Evolutionary conservation across 2,329 filamentous ascomycete species (phyloP), one percentile per base, ranked within the genome.

Genomic region (Plenodomus lindquistii): DNA sequence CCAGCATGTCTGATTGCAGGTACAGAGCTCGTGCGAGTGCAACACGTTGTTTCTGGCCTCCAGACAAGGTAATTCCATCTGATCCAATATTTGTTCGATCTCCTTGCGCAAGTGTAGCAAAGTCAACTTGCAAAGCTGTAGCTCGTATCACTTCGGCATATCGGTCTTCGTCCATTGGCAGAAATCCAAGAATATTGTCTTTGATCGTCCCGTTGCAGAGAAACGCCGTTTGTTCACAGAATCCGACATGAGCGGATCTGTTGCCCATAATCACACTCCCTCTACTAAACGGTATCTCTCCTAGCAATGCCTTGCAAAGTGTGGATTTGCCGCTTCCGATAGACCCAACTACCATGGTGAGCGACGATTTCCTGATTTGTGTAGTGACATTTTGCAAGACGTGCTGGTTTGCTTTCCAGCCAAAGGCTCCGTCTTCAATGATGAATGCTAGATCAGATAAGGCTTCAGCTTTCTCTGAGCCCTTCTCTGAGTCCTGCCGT

Each of bases 1-100:
- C 63, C 16, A 80, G 60, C 16, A 77, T 55, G 18, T 71, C 63
- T 20, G 67, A 65, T 21, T 72, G 67, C 5, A 76, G 66, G 58
- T 81, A 81, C 7, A 80, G 62, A 18, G 79, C 78, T 44, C 79
- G 70, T 18, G 79, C 79, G 6, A 80, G 69, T n/a, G 76, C 20
- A 42, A 80, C 71, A 16, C 78, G 70, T 50, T 79, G 76, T 43
- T 74, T 75, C 52, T 81, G 79, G 3, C 79, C 79, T 13, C 77
- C 77, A 54, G 76, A 79, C 4, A 81, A 67, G 3, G 71, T 69
- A 41, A 77, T 66, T 10, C 78, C 79, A 46, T 75, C 73, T 54
- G 72, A 77, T 13, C 78, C 78, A 36, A 79, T 73, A 18, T 75
- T 58, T 4, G 77, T 79, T 24, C 68, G 52, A 39, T 73, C 54